Evolutionary conservation across 306 rosid genomes (phyloP).

Genomic region (Datisca glomerata): DNA sequence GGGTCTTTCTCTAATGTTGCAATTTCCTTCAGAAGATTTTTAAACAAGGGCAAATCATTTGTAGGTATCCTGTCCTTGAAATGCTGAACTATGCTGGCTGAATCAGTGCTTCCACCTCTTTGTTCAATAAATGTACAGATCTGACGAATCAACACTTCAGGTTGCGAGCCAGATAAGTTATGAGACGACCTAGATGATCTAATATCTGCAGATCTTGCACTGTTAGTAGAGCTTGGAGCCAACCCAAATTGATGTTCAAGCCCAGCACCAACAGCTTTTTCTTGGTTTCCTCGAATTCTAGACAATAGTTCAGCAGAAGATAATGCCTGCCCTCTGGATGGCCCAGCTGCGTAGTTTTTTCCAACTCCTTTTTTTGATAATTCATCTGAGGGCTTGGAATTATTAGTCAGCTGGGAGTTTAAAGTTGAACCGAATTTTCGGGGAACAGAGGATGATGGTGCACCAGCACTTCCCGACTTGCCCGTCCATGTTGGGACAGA

Average conservation of each 20-base stretch:
- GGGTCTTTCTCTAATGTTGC: conserved; percentile 56
- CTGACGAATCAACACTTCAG: conserved; percentile 73
- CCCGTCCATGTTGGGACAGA: conserved; percentile 97
- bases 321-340: conserved; percentile 70
- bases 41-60: conserved; percentile 73
- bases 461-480: conserved; percentile 89
- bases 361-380: conserved; percentile 27
- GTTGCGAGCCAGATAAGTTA: conserved; percentile 43
- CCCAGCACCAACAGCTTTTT: conserved; percentile 59
- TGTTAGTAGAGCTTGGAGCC: conserved; percentile 24
- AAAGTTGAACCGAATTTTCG: conserved; percentile 74
- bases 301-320: conserved; percentile 73
- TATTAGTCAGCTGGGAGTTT: conserved; percentile 41
- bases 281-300: conserved; percentile 61
- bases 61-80: conserved; percentile 72
- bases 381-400: conserved; percentile 31
- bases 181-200: conserved; percentile 40
- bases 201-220: conserved; percentile 25
- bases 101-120: conserved; percentile 57
- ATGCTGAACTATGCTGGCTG: conserved; percentile 66
- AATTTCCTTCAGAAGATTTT: conserved; percentile 87
- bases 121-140: conserved; percentile 75
- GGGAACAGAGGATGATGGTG: conserved; percentile 59
- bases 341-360: conserved; percentile 60
- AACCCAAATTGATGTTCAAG: conserved; percentile 40